phyloP scores from a whole-genome alignment of 352 stramenopile species.

The Phytophthora sansomeana region DNA sequence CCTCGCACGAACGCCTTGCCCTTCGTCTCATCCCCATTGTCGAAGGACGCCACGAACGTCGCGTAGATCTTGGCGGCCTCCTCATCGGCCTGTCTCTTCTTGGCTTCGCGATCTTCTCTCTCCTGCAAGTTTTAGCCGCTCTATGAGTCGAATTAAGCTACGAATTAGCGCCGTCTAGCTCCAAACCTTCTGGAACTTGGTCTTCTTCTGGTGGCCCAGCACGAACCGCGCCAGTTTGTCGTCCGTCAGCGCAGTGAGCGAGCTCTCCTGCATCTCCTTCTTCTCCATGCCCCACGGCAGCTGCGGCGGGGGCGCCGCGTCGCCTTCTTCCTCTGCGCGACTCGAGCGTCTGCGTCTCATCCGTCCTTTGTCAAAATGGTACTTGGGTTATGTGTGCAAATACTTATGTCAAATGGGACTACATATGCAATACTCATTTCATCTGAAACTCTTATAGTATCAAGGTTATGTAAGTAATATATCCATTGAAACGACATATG shows the following conservation, averaged over 20 bases:
- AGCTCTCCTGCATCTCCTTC: slow-evolving; percentile 73
- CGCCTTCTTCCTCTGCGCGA: slow-evolving; percentile 19
- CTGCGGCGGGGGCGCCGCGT: neutral
- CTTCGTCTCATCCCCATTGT: slow-evolving; percentile 67
- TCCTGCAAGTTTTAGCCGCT: slow-evolving; percentile 43
- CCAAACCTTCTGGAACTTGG: slow-evolving; percentile 85
- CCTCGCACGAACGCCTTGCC: slow-evolving; percentile 76
- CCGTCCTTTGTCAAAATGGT: neutral
- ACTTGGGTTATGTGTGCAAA: neutral
- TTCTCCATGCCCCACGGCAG: slow-evolving; percentile 76
- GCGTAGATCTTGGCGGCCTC: slow-evolving; percentile 91
- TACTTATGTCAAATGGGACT: neutral
- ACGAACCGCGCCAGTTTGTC: slow-evolving; percentile 85
- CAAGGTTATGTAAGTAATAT: neutral
- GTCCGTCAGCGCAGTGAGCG: slow-evolving; percentile 71
- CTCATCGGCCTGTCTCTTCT: slow-evolving; percentile 85
- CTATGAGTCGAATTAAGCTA: slow-evolving; percentile 17
- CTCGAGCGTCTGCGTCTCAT: slow-evolving; percentile 28
- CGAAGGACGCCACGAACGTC: slow-evolving; percentile 91
- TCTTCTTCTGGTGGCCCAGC: slow-evolving; percentile 85
- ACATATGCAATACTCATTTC: neutral
- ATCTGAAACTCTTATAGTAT: neutral
- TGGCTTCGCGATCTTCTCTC: slow-evolving; percentile 79
- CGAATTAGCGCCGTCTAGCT: slow-evolving; percentile 9
- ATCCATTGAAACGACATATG: neutral